A percentile compares a stretch with the other conserved stretches of the same genome.
Conservation (phyloP, 2,329 filamentous ascomycete genomes). For the Fusarium sp. region DNA sequence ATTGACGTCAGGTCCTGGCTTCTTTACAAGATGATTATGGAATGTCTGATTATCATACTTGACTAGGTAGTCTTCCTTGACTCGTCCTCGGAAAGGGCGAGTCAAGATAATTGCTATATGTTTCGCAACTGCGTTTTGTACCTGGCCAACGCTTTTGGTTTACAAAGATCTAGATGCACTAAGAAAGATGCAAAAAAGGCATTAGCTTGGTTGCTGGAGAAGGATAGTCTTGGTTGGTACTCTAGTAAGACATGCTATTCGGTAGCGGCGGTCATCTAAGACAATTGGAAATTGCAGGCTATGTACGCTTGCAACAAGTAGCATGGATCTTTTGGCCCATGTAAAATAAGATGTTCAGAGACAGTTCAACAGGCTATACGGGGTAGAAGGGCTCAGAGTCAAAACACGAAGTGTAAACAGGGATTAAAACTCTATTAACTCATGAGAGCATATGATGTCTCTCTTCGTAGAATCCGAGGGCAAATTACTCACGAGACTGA, state of each 20-base stretch:
- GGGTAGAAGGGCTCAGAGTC: too few relatives aligned
- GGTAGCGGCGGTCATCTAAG: neutral
- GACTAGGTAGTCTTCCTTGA: neutral
- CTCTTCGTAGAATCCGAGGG: too few relatives aligned
- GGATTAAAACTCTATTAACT: too few relatives aligned
- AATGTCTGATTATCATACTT: neutral
- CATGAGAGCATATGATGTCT: too few relatives aligned
- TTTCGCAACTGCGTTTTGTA: neutral
- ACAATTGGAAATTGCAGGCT: neutral
- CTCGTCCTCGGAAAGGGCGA: neutral
- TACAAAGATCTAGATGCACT: neutral
- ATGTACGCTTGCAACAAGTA: neutral
- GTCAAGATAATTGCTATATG: neutral
- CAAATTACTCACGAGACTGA: too few relatives aligned
- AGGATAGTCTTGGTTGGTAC: neutral
- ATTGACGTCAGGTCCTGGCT: neutral
- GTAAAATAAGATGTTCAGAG: neutral
- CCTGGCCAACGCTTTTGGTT: conserved; percentile 14
- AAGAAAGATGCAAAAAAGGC: neutral
- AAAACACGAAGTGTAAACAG: too few relatives aligned
- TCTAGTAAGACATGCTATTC: conserved; percentile 3
- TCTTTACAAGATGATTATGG: too few relatives aligned
- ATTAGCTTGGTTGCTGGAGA: conserved; percentile 10
- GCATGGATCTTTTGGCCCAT: neutral
- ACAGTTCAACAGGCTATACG: neutral